phyloP scores from a whole-genome alignment of 257 asterid species.

The Solanum appendiculatum region DNA sequence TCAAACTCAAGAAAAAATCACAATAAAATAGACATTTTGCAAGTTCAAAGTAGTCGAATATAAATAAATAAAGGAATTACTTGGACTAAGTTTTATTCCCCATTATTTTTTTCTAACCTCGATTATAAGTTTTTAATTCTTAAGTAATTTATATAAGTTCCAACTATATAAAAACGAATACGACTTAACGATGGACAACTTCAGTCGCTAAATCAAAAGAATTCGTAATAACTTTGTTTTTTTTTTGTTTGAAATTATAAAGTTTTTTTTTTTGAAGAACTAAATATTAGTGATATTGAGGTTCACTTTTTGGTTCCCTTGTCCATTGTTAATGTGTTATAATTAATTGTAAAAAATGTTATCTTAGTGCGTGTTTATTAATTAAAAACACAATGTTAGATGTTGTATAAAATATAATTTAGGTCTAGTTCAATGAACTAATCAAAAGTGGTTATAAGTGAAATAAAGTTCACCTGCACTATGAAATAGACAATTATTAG shows the following conservation, averaged over 20 bases:
- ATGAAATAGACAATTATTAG: neutral
- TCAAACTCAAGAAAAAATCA: neutral
- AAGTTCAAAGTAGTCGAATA: neutral
- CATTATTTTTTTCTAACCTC: neutral
- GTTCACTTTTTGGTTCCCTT: constrained; percentile 1
- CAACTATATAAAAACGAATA: too few relatives aligned
- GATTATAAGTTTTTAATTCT: neutral
- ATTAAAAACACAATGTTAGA: neutral
- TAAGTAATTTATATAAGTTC: neutral
- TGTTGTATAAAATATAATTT: neutral
- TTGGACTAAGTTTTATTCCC: neutral
- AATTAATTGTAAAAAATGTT: neutral
- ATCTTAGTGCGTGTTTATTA: neutral
- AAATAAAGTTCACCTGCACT: neutral
- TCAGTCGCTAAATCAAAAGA: neutral
- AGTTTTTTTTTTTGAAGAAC: neutral
- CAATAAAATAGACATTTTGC: neutral
- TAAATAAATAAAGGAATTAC: neutral
- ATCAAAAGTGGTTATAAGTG: neutral
- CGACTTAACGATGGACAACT: neutral
- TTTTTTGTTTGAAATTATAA: neutral
- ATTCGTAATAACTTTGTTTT: too few relatives aligned
- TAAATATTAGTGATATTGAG: neutral
- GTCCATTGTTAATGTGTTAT: neutral
- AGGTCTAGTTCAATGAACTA: neutral